These are phyloP conservation scores for Psilocybe subaeruginosa DNA, from an alignment of 768 basidiomycete genomes.

Conservation along the genomic window DNA sequence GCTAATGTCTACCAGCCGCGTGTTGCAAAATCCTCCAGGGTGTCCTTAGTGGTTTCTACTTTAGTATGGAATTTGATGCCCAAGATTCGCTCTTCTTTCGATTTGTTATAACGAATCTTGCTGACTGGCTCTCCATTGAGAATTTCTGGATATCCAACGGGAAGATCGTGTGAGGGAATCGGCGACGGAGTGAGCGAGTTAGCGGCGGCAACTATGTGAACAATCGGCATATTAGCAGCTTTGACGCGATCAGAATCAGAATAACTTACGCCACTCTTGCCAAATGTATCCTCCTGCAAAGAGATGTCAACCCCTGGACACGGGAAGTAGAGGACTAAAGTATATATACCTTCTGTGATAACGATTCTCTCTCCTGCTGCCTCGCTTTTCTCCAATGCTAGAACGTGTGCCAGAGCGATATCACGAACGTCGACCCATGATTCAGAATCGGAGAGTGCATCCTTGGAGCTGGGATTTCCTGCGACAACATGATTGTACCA, in stretches of 20 bases:
- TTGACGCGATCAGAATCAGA: not conserved
- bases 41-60: conserved; percentile 34
- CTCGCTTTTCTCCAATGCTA: conserved; percentile 49
- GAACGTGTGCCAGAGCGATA: conserved; percentile 55
- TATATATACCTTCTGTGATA: conserved; percentile 33
- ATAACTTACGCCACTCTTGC: conserved; percentile 39
- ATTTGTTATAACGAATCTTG: conserved; percentile 26
- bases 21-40: conserved; percentile 30
- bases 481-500: conserved; percentile 30
- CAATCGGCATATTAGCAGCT: not conserved
- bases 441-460: conserved; percentile 17
- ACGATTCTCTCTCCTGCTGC: conserved; percentile 64
- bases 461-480: conserved; percentile 17
- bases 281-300: conserved; percentile 26
- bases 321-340: not conserved
- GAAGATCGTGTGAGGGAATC: conserved; percentile 24
- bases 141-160: conserved; percentile 30
- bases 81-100: conserved; percentile 31
- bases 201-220: conserved; percentile 33
- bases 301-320: not conserved
- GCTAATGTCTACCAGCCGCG: conserved; percentile 29
- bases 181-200: conserved; percentile 28
- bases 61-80: conserved; percentile 33
- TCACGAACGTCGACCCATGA: conserved; percentile 59
- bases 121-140: conserved; percentile 14